Base-by-base conservation (phyloP, 2,329 filamentous ascomycete genomes). In the Cercospora zeae-maydis region DNA sequence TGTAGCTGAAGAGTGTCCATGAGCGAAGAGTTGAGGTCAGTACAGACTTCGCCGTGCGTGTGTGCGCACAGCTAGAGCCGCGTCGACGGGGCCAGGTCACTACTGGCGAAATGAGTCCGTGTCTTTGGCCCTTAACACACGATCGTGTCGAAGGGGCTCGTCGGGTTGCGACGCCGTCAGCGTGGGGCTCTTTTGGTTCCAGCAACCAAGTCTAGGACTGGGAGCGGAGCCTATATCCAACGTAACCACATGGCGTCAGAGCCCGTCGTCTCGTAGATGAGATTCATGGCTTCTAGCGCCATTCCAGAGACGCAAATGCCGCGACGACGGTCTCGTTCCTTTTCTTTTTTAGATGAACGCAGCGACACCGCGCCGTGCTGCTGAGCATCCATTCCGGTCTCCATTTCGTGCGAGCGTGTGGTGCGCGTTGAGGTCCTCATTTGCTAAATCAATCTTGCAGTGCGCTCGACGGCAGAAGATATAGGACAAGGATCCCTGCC, bases 401-500 rank as follows among this genome's bases (percentile, higher is more conserved):
- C 19, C 24, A 14, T 42, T 58, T 6, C 14, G 30, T 39, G 33
- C 34, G 34, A 58, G 24, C 31, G 34, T 27, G 52, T 31, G 53
- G 36, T 37, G 34, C 53, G 53, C 53, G 34, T 27, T 56, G 31
- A 27, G 24, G 24, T 3, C 24, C 24, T n/a, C n/a, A n/a, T n/a
- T n/a, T 58, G 21, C 56, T 39, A 47, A 58, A 54, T 61, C 58
- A 21, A 47, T 49, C 47, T 37, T 37, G 31, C 24, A 13, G 24
- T 27, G 24, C 3, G 24, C 14, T 33, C 34, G 52, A 54, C 49
- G 34, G 34, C 58, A 36, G 39, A 24, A 51, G 27, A 14, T 58
- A 53, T 58, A 58, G 62, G 54, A 60, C 63, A 60, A 59, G 63
- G 63, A 60, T 63, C 57, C 57, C 58, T 52, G 55, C 42, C 56